Base-by-base conservation (phyloP, 164 flowering plant species). In the Hamamelis virginiana region DNA sequence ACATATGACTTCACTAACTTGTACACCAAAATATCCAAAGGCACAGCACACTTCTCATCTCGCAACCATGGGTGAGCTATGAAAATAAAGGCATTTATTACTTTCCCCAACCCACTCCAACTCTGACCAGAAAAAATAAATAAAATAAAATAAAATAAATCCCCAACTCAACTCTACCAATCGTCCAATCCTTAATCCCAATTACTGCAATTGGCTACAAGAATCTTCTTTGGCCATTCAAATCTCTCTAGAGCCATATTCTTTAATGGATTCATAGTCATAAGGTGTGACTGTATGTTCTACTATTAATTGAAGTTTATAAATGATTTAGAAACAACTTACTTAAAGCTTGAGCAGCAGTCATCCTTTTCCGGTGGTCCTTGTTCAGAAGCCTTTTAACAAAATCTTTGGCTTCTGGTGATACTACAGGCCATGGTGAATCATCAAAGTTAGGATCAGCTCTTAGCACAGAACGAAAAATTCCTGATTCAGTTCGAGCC, bases 51-150 rank as follows among this genome's bases (percentile, higher is more conserved):
- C 38, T 72, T 82, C 64, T 79, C 85, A 74, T 84, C 84, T 66
- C 87, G 85, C 64, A 96, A 78, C 99, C 99, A 96, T 61, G 98
- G 98, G 66, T 96, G 99, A 80, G 91, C 99, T 96, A 96, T 73
- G 80, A 64, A 82, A 15, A 67, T 0, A 72, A 45, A 66, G 53
- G 21, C 14, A 21, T 41, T 45, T 50, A 47, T 77, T 48, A 59
- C 22, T 50, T 52, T 51, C 45, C 5, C 63, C 22, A 15, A 19
- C 44, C 33, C 46, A 46, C 38, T 16, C 18, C 21, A 59, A n/a
- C n/a, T n/a, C n/a, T n/a, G n/a, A n/a, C n/a, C n/a, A n/a, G n/a
- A n/a, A n/a, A n/a, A n/a, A n/a, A n/a, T n/a, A n/a, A n/a, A n/a
- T n/a, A n/a, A n/a, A n/a, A n/a, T n/a, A n/a, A n/a, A n/a, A n/a